These are phyloP conservation scores for Linderina pennispora DNA, from an alignment of 192 early-diverging fungal species.

Conservation along the genomic window DNA sequence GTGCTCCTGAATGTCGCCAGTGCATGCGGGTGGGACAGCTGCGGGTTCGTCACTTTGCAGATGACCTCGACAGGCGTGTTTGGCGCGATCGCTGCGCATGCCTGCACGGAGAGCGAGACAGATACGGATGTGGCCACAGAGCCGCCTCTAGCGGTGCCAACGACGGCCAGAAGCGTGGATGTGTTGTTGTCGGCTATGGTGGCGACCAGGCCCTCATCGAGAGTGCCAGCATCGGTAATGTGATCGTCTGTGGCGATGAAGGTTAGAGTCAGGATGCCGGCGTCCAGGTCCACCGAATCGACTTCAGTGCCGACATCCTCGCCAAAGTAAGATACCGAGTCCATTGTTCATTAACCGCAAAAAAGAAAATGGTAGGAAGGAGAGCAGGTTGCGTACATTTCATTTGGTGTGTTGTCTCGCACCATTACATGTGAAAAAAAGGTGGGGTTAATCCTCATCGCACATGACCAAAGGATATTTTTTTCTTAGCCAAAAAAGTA, in stretches of 20 bases:
- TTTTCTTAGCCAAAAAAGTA: too few species aligned
- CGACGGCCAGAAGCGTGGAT: conserved; percentile 27
- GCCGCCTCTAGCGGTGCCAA: conserved; percentile 6
- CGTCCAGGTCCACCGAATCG: too few species aligned
- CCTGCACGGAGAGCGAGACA: conserved; percentile 21
- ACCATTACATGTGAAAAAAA: too few species aligned
- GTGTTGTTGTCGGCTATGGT: conserved; percentile 40
- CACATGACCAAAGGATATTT: too few species aligned
- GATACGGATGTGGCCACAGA: conserved; percentile 19
- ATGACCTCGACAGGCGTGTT: conserved; percentile 17
- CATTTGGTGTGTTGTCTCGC: too few species aligned
- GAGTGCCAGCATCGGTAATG: conserved; percentile 6
- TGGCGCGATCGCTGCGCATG: conserved; percentile 5
- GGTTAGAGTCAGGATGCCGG: too few species aligned
- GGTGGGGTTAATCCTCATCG: too few species aligned
- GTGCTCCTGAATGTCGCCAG: conserved; percentile 15
- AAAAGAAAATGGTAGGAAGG: too few species aligned
- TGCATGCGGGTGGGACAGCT: conserved; percentile 10
- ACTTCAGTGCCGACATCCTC: too few species aligned
- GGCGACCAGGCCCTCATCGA: conserved; percentile 30
- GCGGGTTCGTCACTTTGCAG: conserved; percentile 1
- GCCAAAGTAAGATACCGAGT: too few species aligned
- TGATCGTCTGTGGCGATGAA: not conserved
- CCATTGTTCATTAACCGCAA: too few species aligned
- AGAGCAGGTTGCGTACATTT: too few species aligned